Percentiles rank a stretch among this genome's conserved stretches.
Conservation (phyloP, 805 yeast genomes). For the Peterozyma toletana region DNA sequence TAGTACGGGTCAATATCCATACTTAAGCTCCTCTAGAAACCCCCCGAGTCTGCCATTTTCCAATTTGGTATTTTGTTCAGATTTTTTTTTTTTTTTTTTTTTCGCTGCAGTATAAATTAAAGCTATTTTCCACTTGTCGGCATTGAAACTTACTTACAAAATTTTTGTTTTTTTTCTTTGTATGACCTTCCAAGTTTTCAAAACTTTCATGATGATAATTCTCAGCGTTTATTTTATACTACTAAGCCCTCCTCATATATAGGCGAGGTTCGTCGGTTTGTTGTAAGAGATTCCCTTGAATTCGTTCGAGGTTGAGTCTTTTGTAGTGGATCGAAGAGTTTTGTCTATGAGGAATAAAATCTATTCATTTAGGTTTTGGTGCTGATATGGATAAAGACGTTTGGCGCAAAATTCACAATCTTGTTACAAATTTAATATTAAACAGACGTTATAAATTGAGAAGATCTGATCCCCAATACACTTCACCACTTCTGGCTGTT, state of each 20-base stretch:
- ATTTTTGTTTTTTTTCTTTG: constrained; percentile 19
- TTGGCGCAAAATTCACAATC: constrained; percentile 8
- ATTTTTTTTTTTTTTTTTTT: constrained; percentile 11
- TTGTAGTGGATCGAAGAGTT: not conserved
- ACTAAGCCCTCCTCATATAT: constrained; percentile 4
- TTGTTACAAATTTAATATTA: constrained; percentile 7
- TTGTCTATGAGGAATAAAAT: not conserved
- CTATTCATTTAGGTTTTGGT: constrained; percentile 2
- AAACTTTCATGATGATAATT: constrained; percentile 53
- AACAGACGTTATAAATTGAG: constrained; percentile 8
- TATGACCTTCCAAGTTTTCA: constrained; percentile 62
- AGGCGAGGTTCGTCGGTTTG: not conserved
- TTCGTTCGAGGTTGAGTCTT: constrained; percentile 1
- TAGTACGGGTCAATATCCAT: not conserved
- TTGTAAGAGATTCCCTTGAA: not conserved
- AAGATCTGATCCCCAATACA: constrained; percentile 5
- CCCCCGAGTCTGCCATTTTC: not conserved
- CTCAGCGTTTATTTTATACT: constrained; percentile 30
- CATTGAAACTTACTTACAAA: too few species aligned
- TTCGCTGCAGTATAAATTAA: not conserved
- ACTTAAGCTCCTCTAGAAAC: constrained; percentile 6
- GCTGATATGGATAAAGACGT: constrained; percentile 10
- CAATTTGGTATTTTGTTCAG: not conserved
- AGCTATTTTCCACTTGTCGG: too few species aligned
- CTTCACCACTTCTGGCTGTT: not conserved